Conservation (phyloP, 495 filamentous ascomycete species). For the Baudoinia panamericana region DNA sequence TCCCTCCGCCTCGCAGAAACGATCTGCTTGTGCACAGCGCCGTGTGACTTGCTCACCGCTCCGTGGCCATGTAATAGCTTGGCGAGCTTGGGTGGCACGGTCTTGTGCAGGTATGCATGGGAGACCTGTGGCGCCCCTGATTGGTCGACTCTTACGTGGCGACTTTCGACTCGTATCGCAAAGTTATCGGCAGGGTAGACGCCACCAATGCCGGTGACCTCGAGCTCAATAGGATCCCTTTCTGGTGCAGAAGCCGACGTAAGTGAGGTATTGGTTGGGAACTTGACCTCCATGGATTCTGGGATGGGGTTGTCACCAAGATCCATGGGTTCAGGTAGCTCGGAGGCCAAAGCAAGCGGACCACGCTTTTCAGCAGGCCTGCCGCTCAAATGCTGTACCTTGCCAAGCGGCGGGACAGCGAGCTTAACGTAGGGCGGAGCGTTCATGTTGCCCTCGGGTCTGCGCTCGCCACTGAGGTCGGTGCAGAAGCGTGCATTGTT, state of each 20-base stretch:
- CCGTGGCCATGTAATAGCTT: slow-evolving; percentile 10
- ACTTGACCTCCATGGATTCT: slow-evolving; percentile 11
- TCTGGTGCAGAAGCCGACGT: neutral
- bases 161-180: slow-evolving; percentile 40
- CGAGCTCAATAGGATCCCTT: slow-evolving; percentile 31
- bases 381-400: neutral
- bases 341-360: slow-evolving; percentile 7
- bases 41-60: neutral
- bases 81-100: slow-evolving; percentile 17
- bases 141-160: slow-evolving; percentile 24
- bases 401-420: slow-evolving; percentile 3
- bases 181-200: slow-evolving; percentile 58
- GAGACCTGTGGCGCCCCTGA: slow-evolving; percentile 2
- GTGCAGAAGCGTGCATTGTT: slow-evolving; percentile 61
- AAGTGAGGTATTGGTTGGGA: slow-evolving; percentile 4
- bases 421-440: slow-evolving; percentile 8
- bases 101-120: slow-evolving; percentile 11
- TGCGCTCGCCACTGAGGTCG: slow-evolving; percentile 54
- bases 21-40: slow-evolving; percentile 17
- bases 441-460: slow-evolving; percentile 14
- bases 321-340: slow-evolving; percentile 18
- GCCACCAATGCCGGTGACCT: slow-evolving; percentile 52
- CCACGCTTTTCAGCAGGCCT: slow-evolving; percentile 9
- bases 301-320: slow-evolving; percentile 17
- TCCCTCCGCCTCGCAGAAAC: slow-evolving; percentile 18